Evolutionary conservation across 2,329 filamentous ascomycete genomes (phyloP), one percentile per base, ranked within the genome.

Genomic region (Pyrenophora graminea): DNA sequence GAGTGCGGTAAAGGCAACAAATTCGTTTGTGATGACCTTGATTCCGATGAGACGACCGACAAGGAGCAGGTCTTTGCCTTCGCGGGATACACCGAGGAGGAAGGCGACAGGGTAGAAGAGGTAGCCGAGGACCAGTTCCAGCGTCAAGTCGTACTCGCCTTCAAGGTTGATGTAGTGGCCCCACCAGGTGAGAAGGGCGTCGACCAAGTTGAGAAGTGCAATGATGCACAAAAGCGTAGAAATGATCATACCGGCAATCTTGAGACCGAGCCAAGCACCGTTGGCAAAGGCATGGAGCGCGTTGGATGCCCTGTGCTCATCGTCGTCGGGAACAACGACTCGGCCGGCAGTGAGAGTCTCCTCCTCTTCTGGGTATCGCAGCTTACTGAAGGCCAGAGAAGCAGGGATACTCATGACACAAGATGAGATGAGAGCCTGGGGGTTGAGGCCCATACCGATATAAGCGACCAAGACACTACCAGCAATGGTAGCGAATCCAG

Each of bases 351-450:
- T 96, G 31, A 96, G 79, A 0, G 90, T 89, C 74, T 93, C 89
- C 72, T 96, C 90, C 3, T 85, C 87, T 76, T 96, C 92, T 2
- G 92, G 92, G 72, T 88, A 96, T 50, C 92, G 88, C 64, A 96
- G 81, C 77, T 96, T 96, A 58, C 89, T 93, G 55, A 94, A 86
- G 43, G 91, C 91, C 12, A 97, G 81, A 3, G 91, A 95, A 1
- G 91, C 91, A 0, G 92, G 92, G 58, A 96, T 96, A 64, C 88
- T 92, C 92, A 97, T 97, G 72, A 96, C 91, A 70, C 91, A 96
- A 6, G 89, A 92, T 2, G 90, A 96, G 23, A 96, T 88, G 39
- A 97, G 80, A 3, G 90, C 91, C 71, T 95, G 88, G 1, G 89
- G 80, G 72, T 91, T 94, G 48, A 96, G 80, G 34, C 91, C 91